These are phyloP conservation scores for Aspergillus floridensis DNA, from an alignment of 2,329 filamentous ascomycete species.

Conservation along the genomic window DNA sequence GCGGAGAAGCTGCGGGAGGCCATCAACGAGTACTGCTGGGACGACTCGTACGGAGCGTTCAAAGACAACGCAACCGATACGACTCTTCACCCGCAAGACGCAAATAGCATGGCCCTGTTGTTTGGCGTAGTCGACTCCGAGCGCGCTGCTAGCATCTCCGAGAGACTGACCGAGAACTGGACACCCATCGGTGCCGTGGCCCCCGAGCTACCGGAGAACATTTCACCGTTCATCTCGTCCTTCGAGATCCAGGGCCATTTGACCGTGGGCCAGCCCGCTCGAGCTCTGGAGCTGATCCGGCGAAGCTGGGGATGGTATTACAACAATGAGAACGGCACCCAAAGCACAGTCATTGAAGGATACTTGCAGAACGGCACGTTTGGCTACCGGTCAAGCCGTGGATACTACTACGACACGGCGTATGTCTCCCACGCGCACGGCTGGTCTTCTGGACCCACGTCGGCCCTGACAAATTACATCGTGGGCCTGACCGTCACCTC, in stretches of 20 bases:
- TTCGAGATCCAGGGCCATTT: conserved; percentile 61
- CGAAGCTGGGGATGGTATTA: conserved; percentile 61
- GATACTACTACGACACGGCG: conserved; percentile 51
- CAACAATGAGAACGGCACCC: conserved; percentile 56
- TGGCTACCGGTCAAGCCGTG: conserved; percentile 54
- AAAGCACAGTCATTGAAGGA: conserved; percentile 59
- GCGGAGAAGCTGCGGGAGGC: conserved; percentile 41
- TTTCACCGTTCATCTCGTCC: conserved; percentile 58
- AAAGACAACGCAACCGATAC: conserved; percentile 53
- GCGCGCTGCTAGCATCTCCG: conserved; percentile 43
- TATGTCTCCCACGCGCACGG: conserved; percentile 46
- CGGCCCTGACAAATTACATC: conserved; percentile 45
- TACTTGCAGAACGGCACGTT: conserved; percentile 57
- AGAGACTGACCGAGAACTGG: conserved; percentile 53
- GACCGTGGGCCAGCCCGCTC: conserved; percentile 45
- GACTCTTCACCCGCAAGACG: conserved; percentile 59
- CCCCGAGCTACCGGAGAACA: conserved; percentile 57
- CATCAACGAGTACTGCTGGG: conserved; percentile 52
- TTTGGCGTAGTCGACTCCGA: conserved; percentile 45
- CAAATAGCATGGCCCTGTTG: conserved; percentile 56
- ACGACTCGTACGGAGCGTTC: conserved; percentile 50
- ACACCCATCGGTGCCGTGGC: conserved; percentile 54
- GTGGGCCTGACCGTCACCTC: conserved; percentile 45
- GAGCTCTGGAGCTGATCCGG: conserved; percentile 57
- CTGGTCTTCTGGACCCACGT: conserved; percentile 45